These are phyloP conservation scores for Mikania micrantha DNA, from an alignment of 129 eudicot species.

Conservation along the genomic window DNA sequence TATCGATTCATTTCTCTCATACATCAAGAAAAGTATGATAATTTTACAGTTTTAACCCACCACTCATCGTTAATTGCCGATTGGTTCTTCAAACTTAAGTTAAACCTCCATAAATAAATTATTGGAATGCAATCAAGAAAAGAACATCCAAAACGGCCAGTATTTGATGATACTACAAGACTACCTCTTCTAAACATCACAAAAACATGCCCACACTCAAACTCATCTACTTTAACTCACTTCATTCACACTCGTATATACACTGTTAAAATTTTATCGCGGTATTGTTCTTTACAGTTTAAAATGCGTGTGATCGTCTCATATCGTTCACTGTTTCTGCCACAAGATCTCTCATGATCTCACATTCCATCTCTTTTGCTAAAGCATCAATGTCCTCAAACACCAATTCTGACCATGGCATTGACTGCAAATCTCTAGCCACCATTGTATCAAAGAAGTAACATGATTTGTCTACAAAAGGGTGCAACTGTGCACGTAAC, in stretches of 20 bases:
- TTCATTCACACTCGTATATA: conserved; percentile 37
- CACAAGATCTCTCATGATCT: conserved; percentile 49
- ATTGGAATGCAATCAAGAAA: conserved; percentile 20
- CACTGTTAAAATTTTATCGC: background rate
- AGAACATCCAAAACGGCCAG: conserved; percentile 28
- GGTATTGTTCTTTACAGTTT: conserved; percentile 18
- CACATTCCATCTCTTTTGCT: conserved; percentile 59
- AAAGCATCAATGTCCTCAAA: conserved; percentile 55
- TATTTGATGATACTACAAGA: conserved; percentile 14
- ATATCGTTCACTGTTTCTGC: conserved; percentile 65
- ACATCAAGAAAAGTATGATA: too few relatives aligned
- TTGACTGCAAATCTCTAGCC: conserved; percentile 49
- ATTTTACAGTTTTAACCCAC: background rate
- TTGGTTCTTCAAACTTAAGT: background rate
- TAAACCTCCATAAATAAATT: background rate
- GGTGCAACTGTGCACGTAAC: conserved; percentile 38
- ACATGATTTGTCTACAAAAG: conserved; percentile 35
- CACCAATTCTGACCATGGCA: conserved; percentile 57
- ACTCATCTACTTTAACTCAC: conserved; percentile 22
- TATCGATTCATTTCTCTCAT: too few relatives aligned
- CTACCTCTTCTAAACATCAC: conserved; percentile 18
- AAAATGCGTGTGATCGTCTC: background rate
- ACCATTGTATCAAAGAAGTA: conserved; percentile 66
- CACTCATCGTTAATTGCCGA: background rate
- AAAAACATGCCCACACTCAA: conserved; percentile 28